phyloP scores from a whole-genome alignment of 2,329 filamentous ascomycete genomes.

The Fusarium napiforme region DNA sequence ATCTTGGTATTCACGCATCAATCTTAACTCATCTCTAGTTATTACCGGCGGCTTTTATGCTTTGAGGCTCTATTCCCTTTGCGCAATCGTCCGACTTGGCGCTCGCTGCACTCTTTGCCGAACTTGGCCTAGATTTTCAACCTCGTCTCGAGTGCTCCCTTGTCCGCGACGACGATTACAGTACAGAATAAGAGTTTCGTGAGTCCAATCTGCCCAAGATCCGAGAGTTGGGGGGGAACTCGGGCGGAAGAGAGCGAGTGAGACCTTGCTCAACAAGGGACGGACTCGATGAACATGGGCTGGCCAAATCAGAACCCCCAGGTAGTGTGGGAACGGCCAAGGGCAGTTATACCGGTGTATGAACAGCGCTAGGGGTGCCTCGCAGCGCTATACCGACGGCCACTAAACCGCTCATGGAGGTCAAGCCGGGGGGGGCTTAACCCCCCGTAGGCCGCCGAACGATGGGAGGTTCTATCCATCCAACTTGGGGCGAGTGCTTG shows the following conservation, averaged over 20 bases:
- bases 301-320: conserved; percentile 26
- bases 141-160: conserved; percentile 19
- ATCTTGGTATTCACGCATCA: conserved; percentile 32
- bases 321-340: conserved; percentile 32
- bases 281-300: conserved; percentile 19
- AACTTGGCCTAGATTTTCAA: conserved; percentile 32
- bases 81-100: conserved; percentile 38
- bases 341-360: conserved; percentile 30
- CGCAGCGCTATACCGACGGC: conserved; percentile 32
- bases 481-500: too few relatives aligned
- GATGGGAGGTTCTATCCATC: conserved; percentile 17
- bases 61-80: conserved; percentile 39
- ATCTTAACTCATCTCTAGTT: conserved; percentile 28
- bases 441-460: conserved; percentile 21
- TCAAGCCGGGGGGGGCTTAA: conserved; percentile 26
- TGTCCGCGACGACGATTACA: conserved; percentile 2
- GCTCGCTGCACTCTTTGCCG: conserved; percentile 28
- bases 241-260: conserved; percentile 28
- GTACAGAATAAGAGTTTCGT: conserved; percentile 16
- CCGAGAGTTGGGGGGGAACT: conserved; percentile 10
- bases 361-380: conserved; percentile 29
- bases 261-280: conserved; percentile 7
- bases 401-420: conserved; percentile 33
- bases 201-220: conserved; percentile 19
- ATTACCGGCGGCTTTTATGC: conserved; percentile 23